Evolutionary conservation across 202 grass and related monocot genomes (phyloP), one percentile per base, ranked within the genome.

Genomic region (Zizania palustris): DNA sequence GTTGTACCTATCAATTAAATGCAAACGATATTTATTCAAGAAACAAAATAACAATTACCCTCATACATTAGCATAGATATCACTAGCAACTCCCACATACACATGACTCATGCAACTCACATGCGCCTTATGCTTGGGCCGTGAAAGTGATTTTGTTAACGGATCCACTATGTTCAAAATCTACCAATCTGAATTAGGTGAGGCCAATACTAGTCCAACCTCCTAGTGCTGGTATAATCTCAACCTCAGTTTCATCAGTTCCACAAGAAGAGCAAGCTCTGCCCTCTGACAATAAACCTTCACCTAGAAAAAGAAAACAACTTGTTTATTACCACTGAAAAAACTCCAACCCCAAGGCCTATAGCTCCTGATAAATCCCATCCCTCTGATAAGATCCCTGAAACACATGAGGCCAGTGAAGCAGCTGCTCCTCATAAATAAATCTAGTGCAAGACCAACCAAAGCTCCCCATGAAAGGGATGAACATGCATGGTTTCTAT

Each of bases 281-380:
- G 18, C 65, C 22, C 1, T 3, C 76, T 67, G 51, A 72, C 78
- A 72, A 41, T 7, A 50, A 67, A 57, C 53, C 69, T 73, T 73
- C 84, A 64, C 46, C 65, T 48, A 63, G 2, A 71, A 71, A 75
- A 64, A 71, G 57, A 63, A 76, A 68, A 56, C 46, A 79, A 51
- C 46, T 85, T 75, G 37, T 80, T 85, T 75, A 76, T 48, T 72
- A 2, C 78, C 72, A 48, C 72, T 5, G 66, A 77, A 11, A 76
- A 82, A 82, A 57, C 60, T 33, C 36, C 39, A 45, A 18, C 45
- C 22, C 22, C 70, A 55, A 38, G 71, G 71, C 51, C 44, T 18
- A 80, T 1, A 80, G 34, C 36, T 55, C 53, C 69, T 45, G 43
- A 60, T 74, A 68, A 73, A 53, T 10, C 63, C 19, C 74, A 78